These are phyloP conservation scores for Xylaria intraflava DNA, from an alignment of 495 filamentous ascomycete species.

Conservation along the genomic window DNA sequence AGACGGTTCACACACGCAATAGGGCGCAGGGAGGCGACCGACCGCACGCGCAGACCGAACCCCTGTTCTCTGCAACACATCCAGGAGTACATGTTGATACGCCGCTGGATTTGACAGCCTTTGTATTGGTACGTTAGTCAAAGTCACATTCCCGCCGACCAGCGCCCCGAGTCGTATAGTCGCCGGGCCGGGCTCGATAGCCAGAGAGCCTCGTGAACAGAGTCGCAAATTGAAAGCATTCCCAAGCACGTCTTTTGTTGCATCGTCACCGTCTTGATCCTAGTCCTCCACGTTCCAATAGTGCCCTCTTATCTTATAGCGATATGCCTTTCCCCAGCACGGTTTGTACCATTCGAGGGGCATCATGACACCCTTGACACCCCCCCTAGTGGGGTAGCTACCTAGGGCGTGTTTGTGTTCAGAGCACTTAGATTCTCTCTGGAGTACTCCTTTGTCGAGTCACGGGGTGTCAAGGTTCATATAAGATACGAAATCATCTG, in stretches of 20 bases:
- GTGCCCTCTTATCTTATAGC: background rate
- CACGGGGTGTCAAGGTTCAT: constrained; percentile 6
- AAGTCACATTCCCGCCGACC: constrained; percentile 27
- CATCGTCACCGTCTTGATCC: constrained; percentile 20
- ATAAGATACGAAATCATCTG: constrained; percentile 30
- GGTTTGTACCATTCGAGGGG: constrained; percentile 20
- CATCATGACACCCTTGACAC: constrained; percentile 25
- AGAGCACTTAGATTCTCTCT: background rate
- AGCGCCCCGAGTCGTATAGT: constrained; percentile 2
- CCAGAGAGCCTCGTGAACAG: constrained; percentile 7
- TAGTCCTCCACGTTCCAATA: constrained; percentile 40
- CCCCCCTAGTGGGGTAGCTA: constrained; percentile 14
- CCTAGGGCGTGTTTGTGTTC: constrained; percentile 15
- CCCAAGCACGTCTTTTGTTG: constrained; percentile 21
- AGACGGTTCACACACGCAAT: constrained; percentile 17
- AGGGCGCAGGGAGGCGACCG: constrained; percentile 2
- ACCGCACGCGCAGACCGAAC: background rate
- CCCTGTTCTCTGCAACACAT: background rate
- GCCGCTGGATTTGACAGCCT: constrained; percentile 18
- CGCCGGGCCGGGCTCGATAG: constrained; percentile 17
- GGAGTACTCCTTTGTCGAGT: background rate
- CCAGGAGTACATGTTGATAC: constrained; percentile 9
- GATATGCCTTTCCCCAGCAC: constrained; percentile 11
- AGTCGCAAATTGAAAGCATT: constrained; percentile 26
- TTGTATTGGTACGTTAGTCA: constrained; percentile 26